Conservation (phyloP, 1,284 basidiomycete species). For the Marasmius fiardii region DNA sequence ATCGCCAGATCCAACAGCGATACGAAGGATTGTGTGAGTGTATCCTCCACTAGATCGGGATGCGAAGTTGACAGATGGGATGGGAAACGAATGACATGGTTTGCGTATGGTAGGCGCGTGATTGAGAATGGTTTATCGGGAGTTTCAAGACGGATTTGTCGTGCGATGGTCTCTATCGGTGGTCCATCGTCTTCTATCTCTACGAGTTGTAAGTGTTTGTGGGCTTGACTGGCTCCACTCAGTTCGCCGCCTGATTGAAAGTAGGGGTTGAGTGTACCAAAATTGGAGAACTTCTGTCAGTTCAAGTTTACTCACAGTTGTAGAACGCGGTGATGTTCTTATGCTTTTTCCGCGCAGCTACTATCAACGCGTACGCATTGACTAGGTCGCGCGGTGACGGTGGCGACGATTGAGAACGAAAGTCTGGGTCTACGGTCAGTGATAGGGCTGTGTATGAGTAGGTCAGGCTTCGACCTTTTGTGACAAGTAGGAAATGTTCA, state of each 20-base stretch:
- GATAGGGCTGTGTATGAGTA: neutral
- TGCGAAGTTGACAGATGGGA: constrained; percentile 41
- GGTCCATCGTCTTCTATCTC: constrained; percentile 60
- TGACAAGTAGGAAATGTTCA: constrained; percentile 78
- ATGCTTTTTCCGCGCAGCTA: constrained; percentile 61
- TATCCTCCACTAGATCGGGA: constrained; percentile 47
- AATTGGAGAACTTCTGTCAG: neutral
- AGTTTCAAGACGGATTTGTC: constrained; percentile 53
- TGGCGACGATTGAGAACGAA: constrained; percentile 72
- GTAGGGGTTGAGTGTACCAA: neutral
- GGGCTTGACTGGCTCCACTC: constrained; percentile 84
- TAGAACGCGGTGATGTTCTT: constrained; percentile 77
- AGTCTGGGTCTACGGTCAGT: constrained; percentile 42
- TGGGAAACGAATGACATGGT: constrained; percentile 71
- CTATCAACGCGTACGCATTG: constrained; percentile 66
- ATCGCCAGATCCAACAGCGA: constrained; percentile 76
- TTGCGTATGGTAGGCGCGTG: constrained; percentile 69
- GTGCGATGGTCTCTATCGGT: constrained; percentile 71
- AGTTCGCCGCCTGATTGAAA: constrained; percentile 58
- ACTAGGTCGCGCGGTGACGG: constrained; percentile 76
- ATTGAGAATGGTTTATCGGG: constrained; percentile 72
- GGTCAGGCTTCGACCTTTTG: constrained; percentile 54
- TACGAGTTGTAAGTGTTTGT: constrained; percentile 86
- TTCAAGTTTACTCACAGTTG: constrained; percentile 58
- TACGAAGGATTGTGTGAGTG: constrained; percentile 66